phyloP scores from a whole-genome alignment of 2,329 filamentous ascomycete genomes.

The Pseudocercospora pini-densiflorae region DNA sequence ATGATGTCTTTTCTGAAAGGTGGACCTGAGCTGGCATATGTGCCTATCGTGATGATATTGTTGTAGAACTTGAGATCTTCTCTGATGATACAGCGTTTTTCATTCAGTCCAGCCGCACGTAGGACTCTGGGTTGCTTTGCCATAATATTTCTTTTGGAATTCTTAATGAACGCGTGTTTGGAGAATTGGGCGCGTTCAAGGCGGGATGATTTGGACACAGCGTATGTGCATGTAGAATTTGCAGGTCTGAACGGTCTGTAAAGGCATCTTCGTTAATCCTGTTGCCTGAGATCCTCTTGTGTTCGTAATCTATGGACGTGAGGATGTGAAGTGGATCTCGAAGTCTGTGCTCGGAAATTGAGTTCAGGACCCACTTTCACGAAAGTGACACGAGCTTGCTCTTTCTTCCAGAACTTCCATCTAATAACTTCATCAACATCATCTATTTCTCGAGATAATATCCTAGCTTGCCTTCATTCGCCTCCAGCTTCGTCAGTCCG shows the following conservation, averaged over 20 bases:
- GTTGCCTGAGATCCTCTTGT: neutral
- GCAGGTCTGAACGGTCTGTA: neutral
- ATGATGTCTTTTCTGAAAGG: conserved; percentile 30
- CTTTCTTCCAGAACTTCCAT: neutral
- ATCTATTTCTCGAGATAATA: conserved; percentile 38
- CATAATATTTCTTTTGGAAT: neutral
- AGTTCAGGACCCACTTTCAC: neutral
- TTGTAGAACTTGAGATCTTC: conserved; percentile 50
- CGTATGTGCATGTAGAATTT: too few relatives aligned
- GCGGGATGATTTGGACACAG: neutral
- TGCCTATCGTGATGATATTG: conserved; percentile 44
- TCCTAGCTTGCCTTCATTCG: conserved; percentile 14
- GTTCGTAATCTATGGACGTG: neutral
- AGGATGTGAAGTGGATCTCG: neutral
- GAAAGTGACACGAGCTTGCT: conserved; percentile 3
- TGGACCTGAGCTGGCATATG: conserved; percentile 35
- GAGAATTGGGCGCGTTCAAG: neutral
- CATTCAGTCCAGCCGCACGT: conserved; percentile 26
- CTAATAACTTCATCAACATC: conserved; percentile 26
- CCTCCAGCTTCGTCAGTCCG: conserved; percentile 18
- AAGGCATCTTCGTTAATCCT: neutral
- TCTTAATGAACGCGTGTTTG: too few relatives aligned
- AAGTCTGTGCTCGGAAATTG: neutral
- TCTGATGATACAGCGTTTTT: conserved; percentile 48
- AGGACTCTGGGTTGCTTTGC: neutral